Conservation (phyloP, 2,329 filamentous ascomycete genomes). For the Magnaporthiopsis rhizophila region DNA sequence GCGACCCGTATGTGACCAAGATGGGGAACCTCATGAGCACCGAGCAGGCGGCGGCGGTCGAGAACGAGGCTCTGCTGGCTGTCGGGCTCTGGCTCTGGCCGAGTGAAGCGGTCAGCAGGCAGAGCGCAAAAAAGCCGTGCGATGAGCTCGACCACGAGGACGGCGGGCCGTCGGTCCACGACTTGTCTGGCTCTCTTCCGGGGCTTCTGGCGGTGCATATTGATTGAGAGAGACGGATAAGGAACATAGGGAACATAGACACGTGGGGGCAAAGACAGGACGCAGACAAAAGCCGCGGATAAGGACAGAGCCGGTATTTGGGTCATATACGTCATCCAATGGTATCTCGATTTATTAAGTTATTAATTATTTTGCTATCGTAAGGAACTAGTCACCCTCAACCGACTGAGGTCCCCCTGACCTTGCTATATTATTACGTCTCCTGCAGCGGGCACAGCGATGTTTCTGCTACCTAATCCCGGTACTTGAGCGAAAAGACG, state of each 20-base stretch:
- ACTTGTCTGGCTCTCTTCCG: background rate
- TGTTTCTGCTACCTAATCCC: background rate
- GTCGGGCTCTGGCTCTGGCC: background rate
- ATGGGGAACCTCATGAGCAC: background rate
- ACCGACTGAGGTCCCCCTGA: no score
- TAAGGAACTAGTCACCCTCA: background rate
- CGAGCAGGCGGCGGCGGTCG: background rate
- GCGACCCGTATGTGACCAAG: background rate
- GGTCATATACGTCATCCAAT: background rate
- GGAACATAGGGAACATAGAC: no score
- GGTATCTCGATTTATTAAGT: background rate
- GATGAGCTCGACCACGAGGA: background rate
- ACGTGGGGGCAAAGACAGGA: no score
- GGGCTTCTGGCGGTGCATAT: background rate
- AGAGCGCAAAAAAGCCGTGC: background rate
- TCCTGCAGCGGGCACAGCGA: background rate
- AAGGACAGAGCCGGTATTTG: no score
- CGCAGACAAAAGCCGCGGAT: no score
- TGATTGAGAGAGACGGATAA: background rate
- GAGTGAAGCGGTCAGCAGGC: background rate
- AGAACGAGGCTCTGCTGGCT: no score
- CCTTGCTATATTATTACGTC: background rate
- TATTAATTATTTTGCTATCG: background rate
- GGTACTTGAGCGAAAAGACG: constrained; percentile 16
- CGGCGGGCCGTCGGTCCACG: background rate